Conservation (phyloP, 805 yeast species). For the Myxozyma kluyveri region DNA sequence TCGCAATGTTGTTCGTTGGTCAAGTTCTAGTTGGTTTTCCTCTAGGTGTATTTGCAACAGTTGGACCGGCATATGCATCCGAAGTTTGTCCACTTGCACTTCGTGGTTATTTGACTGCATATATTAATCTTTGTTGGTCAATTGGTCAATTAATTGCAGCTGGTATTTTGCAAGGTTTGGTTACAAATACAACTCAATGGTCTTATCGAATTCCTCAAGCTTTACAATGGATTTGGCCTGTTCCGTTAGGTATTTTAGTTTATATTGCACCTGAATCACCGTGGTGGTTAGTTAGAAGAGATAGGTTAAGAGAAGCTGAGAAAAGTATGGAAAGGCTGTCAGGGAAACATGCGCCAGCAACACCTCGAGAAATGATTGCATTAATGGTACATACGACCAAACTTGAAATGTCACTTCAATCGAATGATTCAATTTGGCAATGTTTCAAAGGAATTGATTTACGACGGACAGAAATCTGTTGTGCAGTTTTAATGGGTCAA, state of each 20-base stretch:
- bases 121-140: slow-evolving; percentile 53
- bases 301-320: slow-evolving; percentile 7
- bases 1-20: slow-evolving; percentile 42
- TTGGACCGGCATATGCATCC: slow-evolving; percentile 55
- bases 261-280: slow-evolving; percentile 44
- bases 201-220: slow-evolving; percentile 57
- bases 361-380: slow-evolving; percentile 11
- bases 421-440: slow-evolving; percentile 5
- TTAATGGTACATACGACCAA: slow-evolving; percentile 14
- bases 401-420: slow-evolving; percentile 1
- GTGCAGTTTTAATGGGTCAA: slow-evolving; percentile 38
- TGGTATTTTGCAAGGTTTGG: slow-evolving; percentile 41
- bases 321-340: slow-evolving; percentile 3
- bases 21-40: slow-evolving; percentile 44
- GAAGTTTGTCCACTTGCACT: slow-evolving; percentile 56
- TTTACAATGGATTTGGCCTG: slow-evolving; percentile 60
- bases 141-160: slow-evolving; percentile 54
- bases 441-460: slow-evolving; percentile 14
- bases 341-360: neutral
- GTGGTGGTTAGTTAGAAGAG: slow-evolving; percentile 22
- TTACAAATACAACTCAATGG: slow-evolving; percentile 35
- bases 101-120: slow-evolving; percentile 50
- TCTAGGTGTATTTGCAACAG: slow-evolving; percentile 57
- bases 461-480: slow-evolving; percentile 29
- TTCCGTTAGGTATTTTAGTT: slow-evolving; percentile 44